Conservation (phyloP, 2,329 filamentous ascomycete genomes). For the Phialophora chinensis region DNA sequence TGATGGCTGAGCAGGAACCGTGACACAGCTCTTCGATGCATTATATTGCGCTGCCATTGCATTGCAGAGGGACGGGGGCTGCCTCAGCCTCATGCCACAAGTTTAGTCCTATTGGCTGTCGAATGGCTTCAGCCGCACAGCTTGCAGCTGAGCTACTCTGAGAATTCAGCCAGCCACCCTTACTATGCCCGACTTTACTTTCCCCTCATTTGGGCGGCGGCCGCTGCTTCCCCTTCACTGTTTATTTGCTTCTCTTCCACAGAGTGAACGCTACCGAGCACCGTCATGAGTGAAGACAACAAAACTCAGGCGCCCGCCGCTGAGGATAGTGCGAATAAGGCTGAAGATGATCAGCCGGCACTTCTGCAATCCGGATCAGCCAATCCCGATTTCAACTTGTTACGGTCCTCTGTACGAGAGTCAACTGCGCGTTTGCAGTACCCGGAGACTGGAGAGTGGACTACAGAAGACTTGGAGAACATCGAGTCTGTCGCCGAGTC, state of each 20-base stretch:
- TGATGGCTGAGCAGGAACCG: no score
- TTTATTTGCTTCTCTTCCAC: neutral
- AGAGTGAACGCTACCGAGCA: neutral
- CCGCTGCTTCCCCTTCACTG: neutral
- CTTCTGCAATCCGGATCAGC: neutral
- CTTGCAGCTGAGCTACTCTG: neutral
- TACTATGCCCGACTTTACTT: neutral
- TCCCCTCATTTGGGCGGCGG: neutral
- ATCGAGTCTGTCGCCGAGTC: neutral
- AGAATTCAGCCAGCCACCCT: neutral
- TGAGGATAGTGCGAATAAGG: neutral
- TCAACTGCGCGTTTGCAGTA: neutral
- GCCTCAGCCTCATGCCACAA: neutral
- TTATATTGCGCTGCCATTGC: neutral
- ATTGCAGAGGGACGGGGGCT: neutral
- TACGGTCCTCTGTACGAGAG: neutral
- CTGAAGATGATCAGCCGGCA: neutral
- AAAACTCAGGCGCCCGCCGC: neutral
- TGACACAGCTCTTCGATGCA: neutral
- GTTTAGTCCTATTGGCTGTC: neutral
- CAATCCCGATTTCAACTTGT: neutral
- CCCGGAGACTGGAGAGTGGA: neutral
- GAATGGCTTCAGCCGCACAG: neutral
- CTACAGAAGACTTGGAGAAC: neutral
- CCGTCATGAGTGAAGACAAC: neutral